Evolutionary conservation across 768 basidiomycete species (phyloP), one percentile per base, ranked within the genome.

Genomic region (Leccinellum albellum): DNA sequence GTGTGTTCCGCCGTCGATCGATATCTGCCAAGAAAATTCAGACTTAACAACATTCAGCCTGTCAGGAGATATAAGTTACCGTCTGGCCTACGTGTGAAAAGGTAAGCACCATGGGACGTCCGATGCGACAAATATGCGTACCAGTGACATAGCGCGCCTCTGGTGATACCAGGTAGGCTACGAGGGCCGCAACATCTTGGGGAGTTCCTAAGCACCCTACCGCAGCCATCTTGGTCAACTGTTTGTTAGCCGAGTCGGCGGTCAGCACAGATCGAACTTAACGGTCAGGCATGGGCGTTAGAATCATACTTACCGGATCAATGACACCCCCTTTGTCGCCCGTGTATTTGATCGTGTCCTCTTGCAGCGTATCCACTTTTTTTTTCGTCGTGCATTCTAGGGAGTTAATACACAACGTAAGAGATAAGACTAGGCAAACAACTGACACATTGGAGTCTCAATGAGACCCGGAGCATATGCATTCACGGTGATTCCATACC

Each of bases 101-200:
- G 8, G 35, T 12, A 13, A 23, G 23, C 14, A 24, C 14, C 21
- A 48, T 9, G 17, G 29, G 20, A 46, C 15, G 12, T 20, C 1
- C 21, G n/a, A 42, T 20, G 33, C 10, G 28, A 44, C 4, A 14
- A 17, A 24, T 6, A 17, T 20, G 51, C 58, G 14, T 58, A 70
- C 75, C 75, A 47, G 74, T 76, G 55, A 78, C 45, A 24, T 65
- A 71, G 56, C 63, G 63, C 13, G 76, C 68, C 20, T 73, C 70
- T 4, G 70, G 65, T 2, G 71, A 73, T 1, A 57, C 72, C 20
- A 78, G 61, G 57, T 70, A 78, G 6, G 72, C 66, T 4, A 78
- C 77, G 0, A 78, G 66, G 17, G 56, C 63, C 1, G 74, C 74
- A n/a, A 78, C 40, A 32, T 76, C 77, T 8, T 70, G 57, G 29